Base-by-base conservation (phyloP, 257 asterid species). In the Verbena officinalis region DNA sequence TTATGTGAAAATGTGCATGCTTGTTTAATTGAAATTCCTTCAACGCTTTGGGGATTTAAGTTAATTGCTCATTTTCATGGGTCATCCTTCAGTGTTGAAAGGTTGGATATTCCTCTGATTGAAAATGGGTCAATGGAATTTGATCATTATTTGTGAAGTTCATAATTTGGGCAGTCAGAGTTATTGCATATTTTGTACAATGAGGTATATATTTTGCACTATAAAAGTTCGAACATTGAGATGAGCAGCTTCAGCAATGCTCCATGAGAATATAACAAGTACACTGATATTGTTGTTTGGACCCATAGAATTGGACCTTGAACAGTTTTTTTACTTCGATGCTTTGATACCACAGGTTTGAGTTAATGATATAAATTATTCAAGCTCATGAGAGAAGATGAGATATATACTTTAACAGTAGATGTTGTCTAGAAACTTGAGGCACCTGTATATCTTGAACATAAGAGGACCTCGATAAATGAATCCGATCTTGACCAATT, bases 1-100 rank as follows among this genome's bases (percentile, higher is more conserved):
- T 63, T 39, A 3, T 54, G 45, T 61, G 59, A 14, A 20, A 15
- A 30, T 75, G 75, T 55, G 68, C 43, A 56, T 69, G 76, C 39
- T 33, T 51, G 58, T 21, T 71, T 45, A 27, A 16, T 52, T 36
- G 10, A 11, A 16, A 24, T 22, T 55, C 30, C 23, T 23, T 53
- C 49, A 31, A 3, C 40, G 43, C 30, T 23, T 52, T 55, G 38
- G 34, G 48, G 59, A 11, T 31, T 59, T 43, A 7, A 21, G 45
- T 45, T 54, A n/a, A 21, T 22, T 56, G 66, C 62, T 71, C 9
- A 11, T 33, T 73, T 59, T 14, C 12, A 42, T 49, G 38, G 10
- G 5, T 42, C 17, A 7, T 53, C 24, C 64, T 55, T 64, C 11
- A 39, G 62, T 71, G 55, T 14, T 30, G 49, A 36, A 67, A 11